Conservation (phyloP, 108 stramenopile genomes). For the Pseudonitzschia pungens region DNA sequence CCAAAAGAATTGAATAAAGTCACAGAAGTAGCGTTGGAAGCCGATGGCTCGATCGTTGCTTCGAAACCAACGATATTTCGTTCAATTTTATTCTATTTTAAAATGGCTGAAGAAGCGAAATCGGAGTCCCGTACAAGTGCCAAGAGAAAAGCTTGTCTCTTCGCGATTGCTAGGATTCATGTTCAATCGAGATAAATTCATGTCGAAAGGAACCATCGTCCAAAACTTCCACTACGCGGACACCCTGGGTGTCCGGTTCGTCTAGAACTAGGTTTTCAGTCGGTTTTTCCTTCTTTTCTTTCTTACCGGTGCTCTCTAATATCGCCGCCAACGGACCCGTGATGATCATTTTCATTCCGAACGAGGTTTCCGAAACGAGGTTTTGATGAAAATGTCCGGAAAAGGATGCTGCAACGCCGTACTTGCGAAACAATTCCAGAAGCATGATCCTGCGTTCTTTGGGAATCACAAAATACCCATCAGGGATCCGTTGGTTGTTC, state of each 20-base stretch:
- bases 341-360: constrained; percentile 76
- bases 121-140: no score
- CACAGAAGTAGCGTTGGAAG: no score
- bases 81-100: no score
- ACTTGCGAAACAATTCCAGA: constrained; percentile 52
- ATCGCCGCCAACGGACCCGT: constrained; percentile 56
- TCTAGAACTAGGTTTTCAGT: not conserved
- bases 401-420: constrained; percentile 58
- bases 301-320: constrained; percentile 34
- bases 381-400: constrained; percentile 81
- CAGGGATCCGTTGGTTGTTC: constrained; percentile 28
- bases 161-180: no score
- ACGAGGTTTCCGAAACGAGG: constrained; percentile 51
- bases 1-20: no score
- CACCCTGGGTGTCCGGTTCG: constrained; percentile 34
- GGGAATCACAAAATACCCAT: constrained; percentile 65
- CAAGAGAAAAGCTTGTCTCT: no score
- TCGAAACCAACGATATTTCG: no score
- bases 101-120: no score
- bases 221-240: constrained; percentile 38
- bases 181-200: constrained; percentile 13
- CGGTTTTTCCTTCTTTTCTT: constrained; percentile 12
- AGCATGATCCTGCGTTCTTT: constrained; percentile 40
- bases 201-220: constrained; percentile 14
- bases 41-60: no score